Conservation (phyloP, 2,329 filamentous ascomycete genomes). For the Mariannaea sp. region DNA sequence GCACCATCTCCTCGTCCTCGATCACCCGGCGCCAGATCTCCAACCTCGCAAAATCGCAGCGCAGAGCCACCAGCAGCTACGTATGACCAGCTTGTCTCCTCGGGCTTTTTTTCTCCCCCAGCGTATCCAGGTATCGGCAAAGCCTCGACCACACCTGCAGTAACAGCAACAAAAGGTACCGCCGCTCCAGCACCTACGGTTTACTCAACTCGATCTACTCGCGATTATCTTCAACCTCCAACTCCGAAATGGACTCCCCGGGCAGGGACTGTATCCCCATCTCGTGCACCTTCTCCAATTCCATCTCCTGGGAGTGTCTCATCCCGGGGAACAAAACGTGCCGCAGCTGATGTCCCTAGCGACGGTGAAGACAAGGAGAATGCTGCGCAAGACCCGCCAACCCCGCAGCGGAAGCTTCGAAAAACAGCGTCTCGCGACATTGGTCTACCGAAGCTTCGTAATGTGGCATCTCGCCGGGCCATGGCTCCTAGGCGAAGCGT, state of each 20-base stretch:
- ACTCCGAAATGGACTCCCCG: constrained; percentile 38
- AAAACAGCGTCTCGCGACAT: constrained; percentile 55
- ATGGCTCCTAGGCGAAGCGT: constrained; percentile 38
- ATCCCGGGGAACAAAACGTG: constrained; percentile 58
- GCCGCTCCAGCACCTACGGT: constrained; percentile 30
- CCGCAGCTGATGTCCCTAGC: constrained; percentile 43
- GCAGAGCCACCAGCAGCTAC: constrained; percentile 28
- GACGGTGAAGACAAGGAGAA: constrained; percentile 41
- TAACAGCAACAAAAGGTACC: constrained; percentile 22
- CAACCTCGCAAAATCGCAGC: constrained; percentile 15
- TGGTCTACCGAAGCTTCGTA: constrained; percentile 42
- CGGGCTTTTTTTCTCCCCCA: constrained; percentile 35
- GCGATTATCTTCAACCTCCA: constrained; percentile 26
- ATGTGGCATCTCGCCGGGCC: constrained; percentile 33
- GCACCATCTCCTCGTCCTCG: constrained; percentile 20
- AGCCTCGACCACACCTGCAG: constrained; percentile 26
- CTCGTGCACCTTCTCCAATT: constrained; percentile 30
- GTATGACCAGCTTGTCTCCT: constrained; percentile 35
- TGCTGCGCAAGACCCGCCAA: constrained; percentile 27
- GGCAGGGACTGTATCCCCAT: constrained; percentile 29
- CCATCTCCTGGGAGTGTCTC: constrained; percentile 43
- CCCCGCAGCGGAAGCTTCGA: constrained; percentile 57
- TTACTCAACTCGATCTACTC: constrained; percentile 22
- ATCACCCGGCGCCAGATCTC: constrained; percentile 20
- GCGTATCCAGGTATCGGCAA: constrained; percentile 22